These are phyloP conservation scores for Linum lewisii DNA, from an alignment of 345 rosid species.

Conservation along the genomic window DNA sequence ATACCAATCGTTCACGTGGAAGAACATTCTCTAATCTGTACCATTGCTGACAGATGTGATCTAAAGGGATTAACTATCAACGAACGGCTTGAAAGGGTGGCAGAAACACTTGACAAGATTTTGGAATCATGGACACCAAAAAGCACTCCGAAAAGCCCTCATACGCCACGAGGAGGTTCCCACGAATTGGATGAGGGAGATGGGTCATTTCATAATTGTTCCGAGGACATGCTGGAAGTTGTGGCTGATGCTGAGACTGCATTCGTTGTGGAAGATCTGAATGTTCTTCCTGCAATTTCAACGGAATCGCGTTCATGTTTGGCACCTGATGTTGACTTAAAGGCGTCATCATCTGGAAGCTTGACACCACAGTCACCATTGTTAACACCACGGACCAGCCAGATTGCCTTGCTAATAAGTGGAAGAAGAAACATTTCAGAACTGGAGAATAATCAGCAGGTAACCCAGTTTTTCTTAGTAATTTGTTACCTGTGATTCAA, in stretches of 20 bases:
- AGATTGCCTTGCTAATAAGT: constrained; percentile 69
- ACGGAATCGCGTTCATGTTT: constrained; percentile 27
- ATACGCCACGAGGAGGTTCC: constrained; percentile 42
- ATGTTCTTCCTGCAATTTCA: constrained; percentile 33
- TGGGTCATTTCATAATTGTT: constrained; percentile 32
- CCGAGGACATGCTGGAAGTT: constrained; percentile 52
- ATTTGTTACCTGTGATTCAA: not conserved
- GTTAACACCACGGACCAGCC: constrained; percentile 61
- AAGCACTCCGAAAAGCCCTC: constrained; percentile 41
- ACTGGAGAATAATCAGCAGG: constrained; percentile 82
- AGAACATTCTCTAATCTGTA: constrained; percentile 92
- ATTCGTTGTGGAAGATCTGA: constrained; percentile 40
- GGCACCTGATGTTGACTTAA: constrained; percentile 35
- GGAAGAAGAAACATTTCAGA: constrained; percentile 64
- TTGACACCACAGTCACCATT: constrained; percentile 85
- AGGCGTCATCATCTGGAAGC: constrained; percentile 61
- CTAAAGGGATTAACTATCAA: constrained; percentile 76
- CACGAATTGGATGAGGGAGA: constrained; percentile 36
- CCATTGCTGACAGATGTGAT: constrained; percentile 95
- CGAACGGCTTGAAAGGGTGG: constrained; percentile 81
- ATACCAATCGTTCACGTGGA: constrained; percentile 98
- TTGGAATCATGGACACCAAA: constrained; percentile 81
- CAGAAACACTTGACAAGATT: constrained; percentile 76
- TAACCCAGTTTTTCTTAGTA: constrained; percentile 15
- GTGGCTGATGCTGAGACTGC: constrained; percentile 46